Percentiles rank a stretch among this genome's conserved stretches.
Evolutionary conservation across 1,139 yeast genomes (phyloP).

Genomic region (Hansenula sp.): DNA sequence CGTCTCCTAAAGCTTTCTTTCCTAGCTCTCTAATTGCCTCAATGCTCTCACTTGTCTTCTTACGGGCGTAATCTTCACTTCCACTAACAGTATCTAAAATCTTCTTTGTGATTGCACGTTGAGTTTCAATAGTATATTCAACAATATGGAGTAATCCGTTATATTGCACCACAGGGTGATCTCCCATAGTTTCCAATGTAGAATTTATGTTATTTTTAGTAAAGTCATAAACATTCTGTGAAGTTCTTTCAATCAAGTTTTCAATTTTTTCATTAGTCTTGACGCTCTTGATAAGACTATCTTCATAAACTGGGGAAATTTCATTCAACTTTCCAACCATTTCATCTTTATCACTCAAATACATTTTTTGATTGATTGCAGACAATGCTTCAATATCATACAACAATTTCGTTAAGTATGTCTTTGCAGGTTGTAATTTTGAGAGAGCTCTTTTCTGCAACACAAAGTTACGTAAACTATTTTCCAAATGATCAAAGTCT

Average conservation of each 20-base stretch:
- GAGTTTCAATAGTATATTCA: slow-evolving; percentile 68
- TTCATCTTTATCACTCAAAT: slow-evolving; percentile 40
- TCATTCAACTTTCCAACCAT: slow-evolving; percentile 45
- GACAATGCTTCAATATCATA: slow-evolving; percentile 62
- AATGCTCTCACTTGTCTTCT: slow-evolving; percentile 54
- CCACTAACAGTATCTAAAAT: slow-evolving; percentile 58
- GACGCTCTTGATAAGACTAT: slow-evolving; percentile 46
- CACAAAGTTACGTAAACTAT: slow-evolving; percentile 79
- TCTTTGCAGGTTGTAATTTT: slow-evolving; percentile 89
- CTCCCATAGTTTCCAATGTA: slow-evolving; percentile 57
- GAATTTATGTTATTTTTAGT: slow-evolving; percentile 51
- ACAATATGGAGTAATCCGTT: slow-evolving; percentile 62
- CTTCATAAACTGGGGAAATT: slow-evolving; percentile 63
- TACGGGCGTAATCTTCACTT: slow-evolving; percentile 68
- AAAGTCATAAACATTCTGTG: slow-evolving; percentile 54
- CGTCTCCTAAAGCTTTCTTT: slow-evolving; percentile 50
- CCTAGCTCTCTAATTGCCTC: slow-evolving; percentile 64
- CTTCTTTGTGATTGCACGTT: slow-evolving; percentile 59
- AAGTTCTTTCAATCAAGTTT: slow-evolving; percentile 54
- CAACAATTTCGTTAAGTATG: slow-evolving; percentile 66
- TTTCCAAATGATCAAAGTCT: slow-evolving; percentile 80
- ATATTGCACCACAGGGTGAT: slow-evolving; percentile 50
- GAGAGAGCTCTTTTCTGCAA: slow-evolving; percentile 86
- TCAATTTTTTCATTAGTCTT: slow-evolving; percentile 58
- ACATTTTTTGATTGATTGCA: slow-evolving; percentile 53